Percentiles rank a stretch among this genome's conserved stretches.
These are phyloP conservation scores for Mycena vitilis DNA, from an alignment of 768 basidiomycete species.

Conservation along the genomic window DNA sequence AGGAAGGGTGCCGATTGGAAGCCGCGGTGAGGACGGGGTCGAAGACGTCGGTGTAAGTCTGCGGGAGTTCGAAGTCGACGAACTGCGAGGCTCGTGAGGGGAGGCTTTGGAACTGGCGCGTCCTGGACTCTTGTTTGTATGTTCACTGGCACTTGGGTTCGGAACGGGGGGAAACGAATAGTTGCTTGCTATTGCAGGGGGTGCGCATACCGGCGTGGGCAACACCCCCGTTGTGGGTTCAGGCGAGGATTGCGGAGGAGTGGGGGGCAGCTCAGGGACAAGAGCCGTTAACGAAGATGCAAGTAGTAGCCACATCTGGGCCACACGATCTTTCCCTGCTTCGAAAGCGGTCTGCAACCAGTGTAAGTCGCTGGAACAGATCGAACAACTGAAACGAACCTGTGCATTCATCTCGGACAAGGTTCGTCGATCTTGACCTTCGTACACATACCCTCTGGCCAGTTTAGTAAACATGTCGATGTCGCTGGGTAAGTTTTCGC, in stretches of 20 bases:
- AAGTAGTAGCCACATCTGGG: slow-evolving; percentile 77
- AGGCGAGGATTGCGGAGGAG: slow-evolving; percentile 41
- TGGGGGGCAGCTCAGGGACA: slow-evolving; percentile 49
- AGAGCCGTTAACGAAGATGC: slow-evolving; percentile 66
- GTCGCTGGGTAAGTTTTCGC: slow-evolving; percentile 52
- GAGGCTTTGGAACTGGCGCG: slow-evolving; percentile 33
- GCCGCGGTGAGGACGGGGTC: slow-evolving; percentile 67
- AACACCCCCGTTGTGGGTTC: slow-evolving; percentile 42
- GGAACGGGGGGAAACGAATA: slow-evolving; percentile 41
- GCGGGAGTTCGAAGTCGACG: slow-evolving; percentile 56
- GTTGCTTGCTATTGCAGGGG: slow-evolving; percentile 49
- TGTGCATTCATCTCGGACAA: slow-evolving; percentile 74
- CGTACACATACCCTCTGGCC: slow-evolving; percentile 72
- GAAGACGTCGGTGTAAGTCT: slow-evolving; percentile 69
- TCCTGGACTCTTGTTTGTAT: slow-evolving; percentile 43
- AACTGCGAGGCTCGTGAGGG: slow-evolving; percentile 41
- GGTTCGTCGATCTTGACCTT: slow-evolving; percentile 55
- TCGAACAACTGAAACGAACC: slow-evolving; percentile 42
- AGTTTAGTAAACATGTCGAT: slow-evolving; percentile 65
- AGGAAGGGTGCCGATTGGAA: slow-evolving; percentile 55
- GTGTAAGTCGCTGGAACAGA: background rate
- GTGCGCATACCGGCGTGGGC: slow-evolving; percentile 54
- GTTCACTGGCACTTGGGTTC: slow-evolving; percentile 20
- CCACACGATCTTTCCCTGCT: slow-evolving; percentile 64
- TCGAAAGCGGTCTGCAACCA: slow-evolving; percentile 65